These are phyloP conservation scores for Bruguiera sexangula DNA, from an alignment of 345 rosid genomes.

Conservation along the genomic window DNA sequence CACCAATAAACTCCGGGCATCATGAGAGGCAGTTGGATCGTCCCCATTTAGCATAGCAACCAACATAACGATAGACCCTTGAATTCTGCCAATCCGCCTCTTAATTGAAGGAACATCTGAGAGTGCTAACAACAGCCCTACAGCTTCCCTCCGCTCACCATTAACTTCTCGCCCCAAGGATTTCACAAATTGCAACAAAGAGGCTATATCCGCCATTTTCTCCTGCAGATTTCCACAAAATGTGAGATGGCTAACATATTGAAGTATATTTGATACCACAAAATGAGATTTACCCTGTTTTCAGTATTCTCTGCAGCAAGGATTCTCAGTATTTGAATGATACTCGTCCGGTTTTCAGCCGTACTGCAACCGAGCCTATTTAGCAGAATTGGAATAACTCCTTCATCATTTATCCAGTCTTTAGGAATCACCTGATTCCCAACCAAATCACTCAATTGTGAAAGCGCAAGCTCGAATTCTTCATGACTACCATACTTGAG, in stretches of 20 bases:
- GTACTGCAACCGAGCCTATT: constrained; percentile 39
- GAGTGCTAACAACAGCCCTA: constrained; percentile 52
- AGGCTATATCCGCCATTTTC: constrained; percentile 51
- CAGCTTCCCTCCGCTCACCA: constrained; percentile 59
- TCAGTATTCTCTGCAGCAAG: constrained; percentile 37
- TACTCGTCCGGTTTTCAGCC: constrained; percentile 37
- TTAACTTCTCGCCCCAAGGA: constrained; percentile 55
- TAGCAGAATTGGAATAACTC: constrained; percentile 36
- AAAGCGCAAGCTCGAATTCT: constrained; percentile 40
- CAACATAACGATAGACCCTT: constrained; percentile 68
- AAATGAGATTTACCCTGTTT: constrained; percentile 41
- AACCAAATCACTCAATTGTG: constrained; percentile 31
- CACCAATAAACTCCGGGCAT: constrained; percentile 53
- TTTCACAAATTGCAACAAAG: constrained; percentile 47
- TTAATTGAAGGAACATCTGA: constrained; percentile 47
- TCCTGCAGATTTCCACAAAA: constrained; percentile 43
- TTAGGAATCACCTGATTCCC: constrained; percentile 23
- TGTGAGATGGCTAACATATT: constrained; percentile 25
- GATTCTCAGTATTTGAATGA: constrained; percentile 40
- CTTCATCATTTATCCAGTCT: constrained; percentile 52
- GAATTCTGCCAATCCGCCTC: constrained; percentile 56
- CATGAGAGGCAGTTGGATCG: constrained; percentile 45
- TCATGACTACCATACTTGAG: constrained; percentile 54
- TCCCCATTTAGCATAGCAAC: constrained; percentile 51
- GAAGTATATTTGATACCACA: not conserved